Evolutionary conservation across 2,329 filamentous ascomycete species (phyloP), one percentile per base, ranked within the genome.

Genomic region (Magnaporthiopsis incrustans): DNA sequence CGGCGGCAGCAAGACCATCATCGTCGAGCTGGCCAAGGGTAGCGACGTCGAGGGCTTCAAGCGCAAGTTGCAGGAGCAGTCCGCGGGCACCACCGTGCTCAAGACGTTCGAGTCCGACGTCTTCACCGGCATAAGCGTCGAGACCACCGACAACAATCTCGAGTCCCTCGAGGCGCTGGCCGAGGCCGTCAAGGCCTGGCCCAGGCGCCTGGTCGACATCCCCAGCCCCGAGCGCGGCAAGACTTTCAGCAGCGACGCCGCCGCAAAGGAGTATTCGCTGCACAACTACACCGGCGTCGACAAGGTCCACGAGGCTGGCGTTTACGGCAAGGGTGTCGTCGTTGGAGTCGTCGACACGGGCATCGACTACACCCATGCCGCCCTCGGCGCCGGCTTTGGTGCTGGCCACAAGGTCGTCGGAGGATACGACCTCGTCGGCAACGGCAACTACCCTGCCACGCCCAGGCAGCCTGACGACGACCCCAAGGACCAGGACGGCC

Each of bases 341-440:
- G 61, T 70, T 12, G 69, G 63, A 11, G 63, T 70, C 18, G 66
- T 70, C 1, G 69, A 70, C 56, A 70, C 68, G 14, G 69, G 68
- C 14, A 64, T 62, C 1, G 60, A 67, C 26, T 70, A 70, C 61
- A 67, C 65, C 0, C 69, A 70, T 32, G 67, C 67, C 10, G 69
- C 69, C 11, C 74, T 79, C 5, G 69, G 69, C 12, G 69, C 68
- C 2, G 67, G 70, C 0, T 67, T 69, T 32, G 70, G 70, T 0
- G 57, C 66, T 15, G 70, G 69, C 0, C 69, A 63, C 64, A 72
- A 69, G 61, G 64, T 72, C 1, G 64, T 65, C 5, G 70, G 67
- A 0, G 70, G 70, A 0, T 72, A 68, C 30, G 70, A 72, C 59
- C 65, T 71, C 1, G 68, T 70, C 7, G 70, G 70, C 25, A 61